phyloP scores from a whole-genome alignment of 768 basidiomycete species.

The Boletus reticuloceps region DNA sequence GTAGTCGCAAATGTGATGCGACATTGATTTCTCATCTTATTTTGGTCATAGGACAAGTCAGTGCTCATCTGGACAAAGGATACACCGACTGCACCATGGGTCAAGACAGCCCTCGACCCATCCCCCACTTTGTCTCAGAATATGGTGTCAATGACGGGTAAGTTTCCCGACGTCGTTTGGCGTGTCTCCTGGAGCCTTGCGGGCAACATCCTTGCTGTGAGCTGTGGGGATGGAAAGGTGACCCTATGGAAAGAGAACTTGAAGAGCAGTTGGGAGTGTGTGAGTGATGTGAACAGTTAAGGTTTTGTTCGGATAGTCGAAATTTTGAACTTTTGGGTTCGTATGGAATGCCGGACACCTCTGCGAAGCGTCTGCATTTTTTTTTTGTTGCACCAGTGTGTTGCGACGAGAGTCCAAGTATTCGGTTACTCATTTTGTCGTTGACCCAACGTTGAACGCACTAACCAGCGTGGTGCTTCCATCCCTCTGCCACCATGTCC shows the following conservation, averaged over 20 bases:
- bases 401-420: no score
- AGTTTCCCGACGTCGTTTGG: constrained; percentile 98
- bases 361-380: no score
- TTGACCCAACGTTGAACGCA: constrained; percentile 8
- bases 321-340: no score
- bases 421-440: constrained; percentile 21
- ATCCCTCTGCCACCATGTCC: constrained; percentile 23
- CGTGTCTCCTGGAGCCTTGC: constrained; percentile 98
- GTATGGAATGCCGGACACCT: no score
- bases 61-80: constrained; percentile 94
- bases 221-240: constrained; percentile 97
- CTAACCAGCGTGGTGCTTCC: constrained; percentile 15
- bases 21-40: neutral
- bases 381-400: no score
- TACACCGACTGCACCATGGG: constrained; percentile 69
- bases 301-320: no score
- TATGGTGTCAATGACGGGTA: constrained; percentile 53
- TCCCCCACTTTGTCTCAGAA: constrained; percentile 47
- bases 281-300: constrained; percentile 90
- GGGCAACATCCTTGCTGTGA: constrained; percentile 93
- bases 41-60: constrained; percentile 59
- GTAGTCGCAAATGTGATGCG: neutral
- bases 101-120: constrained; percentile 77
- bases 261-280: constrained; percentile 94
- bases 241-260: constrained; percentile 98